Conservation (phyloP, 176 grass and related monocot species). For the Chrysopogon serrulatus region DNA sequence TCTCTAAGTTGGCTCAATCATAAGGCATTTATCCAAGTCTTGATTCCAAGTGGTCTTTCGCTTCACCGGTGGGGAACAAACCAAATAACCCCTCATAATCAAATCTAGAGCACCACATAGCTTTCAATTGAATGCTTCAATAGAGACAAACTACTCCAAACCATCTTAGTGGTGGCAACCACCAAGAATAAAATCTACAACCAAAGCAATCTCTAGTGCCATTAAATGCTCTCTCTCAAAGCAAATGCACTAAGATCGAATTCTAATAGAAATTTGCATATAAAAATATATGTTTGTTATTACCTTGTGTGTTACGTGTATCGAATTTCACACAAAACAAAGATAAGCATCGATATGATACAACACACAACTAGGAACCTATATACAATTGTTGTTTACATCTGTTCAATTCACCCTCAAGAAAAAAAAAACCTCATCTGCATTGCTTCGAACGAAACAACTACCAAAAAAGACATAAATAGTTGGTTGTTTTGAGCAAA, state of each 20-base stretch:
- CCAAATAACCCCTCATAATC: too few species aligned
- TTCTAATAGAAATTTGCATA: not conserved
- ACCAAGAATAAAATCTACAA: too few species aligned
- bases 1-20: too few species aligned
- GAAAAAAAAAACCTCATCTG: not conserved
- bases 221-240: not conserved
- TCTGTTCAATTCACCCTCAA: not conserved
- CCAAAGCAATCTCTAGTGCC: not conserved
- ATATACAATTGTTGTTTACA: not conserved
- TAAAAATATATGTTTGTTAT: not conserved
- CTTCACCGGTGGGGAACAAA: too few species aligned
- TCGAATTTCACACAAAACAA: not conserved
- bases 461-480: not conserved
- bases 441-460: not conserved
- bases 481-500: not conserved
- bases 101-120: too few species aligned
- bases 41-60: too few species aligned
- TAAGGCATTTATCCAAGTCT: too few species aligned
- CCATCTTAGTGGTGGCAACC: too few species aligned
- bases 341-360: not conserved
- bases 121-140: too few species aligned
- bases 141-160: too few species aligned
- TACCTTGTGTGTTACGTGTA: not conserved
- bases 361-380: not conserved
- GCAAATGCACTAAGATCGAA: not conserved